Percentiles rank a stretch among this genome's conserved stretches.
Evolutionary conservation across 257 asterid species (phyloP).

Genomic region (Solanum clarkiae): DNA sequence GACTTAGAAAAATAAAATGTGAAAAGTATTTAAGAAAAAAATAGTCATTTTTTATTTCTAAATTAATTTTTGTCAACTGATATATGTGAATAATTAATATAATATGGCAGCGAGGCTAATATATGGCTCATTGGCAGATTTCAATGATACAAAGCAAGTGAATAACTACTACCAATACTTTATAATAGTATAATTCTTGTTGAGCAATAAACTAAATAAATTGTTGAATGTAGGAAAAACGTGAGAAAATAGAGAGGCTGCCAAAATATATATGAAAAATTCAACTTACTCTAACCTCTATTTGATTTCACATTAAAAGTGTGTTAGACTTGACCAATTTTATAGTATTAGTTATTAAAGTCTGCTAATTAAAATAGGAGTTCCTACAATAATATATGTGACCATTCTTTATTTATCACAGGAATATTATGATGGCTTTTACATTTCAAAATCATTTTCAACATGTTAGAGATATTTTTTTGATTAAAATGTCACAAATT

Average conservation of each 20-base stretch:
- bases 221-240: background rate
- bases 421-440: no score
- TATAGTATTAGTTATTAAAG: background rate
- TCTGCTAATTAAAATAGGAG: background rate
- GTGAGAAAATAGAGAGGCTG: background rate
- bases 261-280: background rate
- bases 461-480: accelerated
- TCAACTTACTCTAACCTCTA: background rate
- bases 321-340: background rate
- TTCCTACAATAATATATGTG: no score
- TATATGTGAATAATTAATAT: background rate
- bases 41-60: background rate
- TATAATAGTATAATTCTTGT: background rate
- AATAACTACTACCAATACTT: background rate
- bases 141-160: background rate
- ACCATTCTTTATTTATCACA: no score
- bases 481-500: background rate
- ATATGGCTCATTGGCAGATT: background rate
- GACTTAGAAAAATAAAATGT: background rate
- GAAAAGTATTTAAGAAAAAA: background rate
- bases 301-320: background rate
- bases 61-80: background rate
- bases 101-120: background rate
- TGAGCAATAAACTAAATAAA: background rate
- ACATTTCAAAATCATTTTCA: background rate